Evolutionary conservation across 371 early-diverging fungal genomes (phyloP), one percentile per base, ranked within the genome.

Genomic region (Syncephalastrum sp.): DNA sequence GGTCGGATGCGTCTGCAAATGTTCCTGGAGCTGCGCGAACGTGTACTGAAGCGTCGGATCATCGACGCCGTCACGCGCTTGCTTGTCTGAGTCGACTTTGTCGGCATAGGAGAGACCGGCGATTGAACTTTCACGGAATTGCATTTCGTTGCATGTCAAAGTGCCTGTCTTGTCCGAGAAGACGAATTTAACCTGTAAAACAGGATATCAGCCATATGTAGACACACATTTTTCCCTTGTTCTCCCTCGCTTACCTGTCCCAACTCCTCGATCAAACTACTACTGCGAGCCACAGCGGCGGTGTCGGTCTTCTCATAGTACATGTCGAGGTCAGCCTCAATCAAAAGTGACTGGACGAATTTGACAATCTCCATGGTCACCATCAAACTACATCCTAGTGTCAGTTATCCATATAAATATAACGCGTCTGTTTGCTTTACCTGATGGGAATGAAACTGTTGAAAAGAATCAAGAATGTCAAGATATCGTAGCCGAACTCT

Each of bases 151-250:
- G 65, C 93, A 91, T 0, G 99, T 98, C 55, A 98, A 75, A 4
- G 99, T 98, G 42, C 99, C 99, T 12, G 99, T 98, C 77, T 93
- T 92, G 67, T 91, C 93, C 14, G 89, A 89, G 55, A 93, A 92
- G 16, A 92, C 87, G 69, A 87, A 93, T 61, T 91, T 88, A 53
- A 91, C 85, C 70, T 76, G n/a, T 27, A 1, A 16, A 41, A 24
- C 3, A 21, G 16, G 38, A 8, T 4, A 10, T 33, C 5, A 33
- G 38, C 38, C 38, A 10, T 10, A 33, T 33, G 2, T 10, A 33
- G 38, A 38, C 17, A 38, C 4, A 17, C 27, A 16, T 8, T 5
- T 5, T 50, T 21, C 21, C 42, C 3, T 14, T 44, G 4, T 27
- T 29, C 21, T 6, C 47, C 46, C 21, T 21, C 2, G 21, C 23